These are phyloP conservation scores for Phytophthora multivora DNA, from an alignment of 352 stramenopile genomes.

Conservation along the genomic window DNA sequence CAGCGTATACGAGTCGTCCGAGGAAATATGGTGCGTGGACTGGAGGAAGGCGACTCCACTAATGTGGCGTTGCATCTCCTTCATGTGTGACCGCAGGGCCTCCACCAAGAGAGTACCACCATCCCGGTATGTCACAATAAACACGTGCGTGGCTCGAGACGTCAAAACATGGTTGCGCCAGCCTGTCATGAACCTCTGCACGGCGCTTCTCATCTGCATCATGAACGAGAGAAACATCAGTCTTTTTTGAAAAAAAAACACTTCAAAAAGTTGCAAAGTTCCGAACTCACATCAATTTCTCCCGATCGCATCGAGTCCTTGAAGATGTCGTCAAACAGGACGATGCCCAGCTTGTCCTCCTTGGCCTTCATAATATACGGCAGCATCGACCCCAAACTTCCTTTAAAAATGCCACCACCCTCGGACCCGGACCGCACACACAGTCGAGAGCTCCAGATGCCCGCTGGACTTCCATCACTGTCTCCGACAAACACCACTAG, in stretches of 20 bases:
- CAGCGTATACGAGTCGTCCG: slow-evolving; percentile 61
- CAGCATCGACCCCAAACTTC: slow-evolving; percentile 74
- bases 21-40: slow-evolving; percentile 61
- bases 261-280: neutral
- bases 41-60: slow-evolving; percentile 74
- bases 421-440: slow-evolving; percentile 67
- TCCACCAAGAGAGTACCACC: slow-evolving; percentile 62
- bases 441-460: slow-evolving; percentile 65
- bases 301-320: slow-evolving; percentile 50
- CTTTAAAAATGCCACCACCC: slow-evolving; percentile 75
- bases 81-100: slow-evolving; percentile 53
- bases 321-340: slow-evolving; percentile 74
- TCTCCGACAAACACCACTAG: slow-evolving; percentile 72
- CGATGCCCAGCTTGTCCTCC: slow-evolving; percentile 70
- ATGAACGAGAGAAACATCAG: slow-evolving; percentile 16
- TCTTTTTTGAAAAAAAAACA: neutral
- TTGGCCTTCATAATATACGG: slow-evolving; percentile 80
- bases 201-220: slow-evolving; percentile 54
- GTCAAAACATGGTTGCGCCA: slow-evolving; percentile 76
- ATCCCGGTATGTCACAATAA: slow-evolving; percentile 67
- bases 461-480: slow-evolving; percentile 58
- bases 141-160: slow-evolving; percentile 68
- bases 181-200: slow-evolving; percentile 68
- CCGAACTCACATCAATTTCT: slow-evolving; percentile 55
- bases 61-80: slow-evolving; percentile 72